phyloP scores from a whole-genome alignment of 2,329 filamentous ascomycete genomes.

The Colletotrichum eleusines region DNA sequence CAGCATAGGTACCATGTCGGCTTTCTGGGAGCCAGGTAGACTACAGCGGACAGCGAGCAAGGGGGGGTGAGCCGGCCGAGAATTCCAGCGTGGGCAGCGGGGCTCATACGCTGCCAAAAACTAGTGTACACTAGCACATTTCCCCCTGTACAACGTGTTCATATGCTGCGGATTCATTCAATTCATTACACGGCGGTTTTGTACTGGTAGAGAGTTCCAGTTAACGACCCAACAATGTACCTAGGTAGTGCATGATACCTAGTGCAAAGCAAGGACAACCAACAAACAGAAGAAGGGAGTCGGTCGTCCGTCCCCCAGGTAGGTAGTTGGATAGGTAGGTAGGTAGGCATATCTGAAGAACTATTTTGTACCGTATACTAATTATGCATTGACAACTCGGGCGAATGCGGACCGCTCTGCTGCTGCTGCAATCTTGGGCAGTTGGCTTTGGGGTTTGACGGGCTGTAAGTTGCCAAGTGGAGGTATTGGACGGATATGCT shows the following conservation, averaged over 20 bases:
- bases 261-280: background rate
- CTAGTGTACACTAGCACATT: too few relatives aligned
- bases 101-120: constrained; percentile 6
- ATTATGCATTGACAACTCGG: background rate
- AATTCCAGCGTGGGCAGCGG: constrained; percentile 34
- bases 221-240: too few relatives aligned
- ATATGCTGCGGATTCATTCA: background rate
- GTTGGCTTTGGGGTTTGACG: constrained; percentile 1
- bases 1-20: constrained; percentile 1
- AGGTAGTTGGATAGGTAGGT: too few relatives aligned
- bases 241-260: too few relatives aligned
- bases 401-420: background rate
- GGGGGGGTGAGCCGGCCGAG: constrained; percentile 10
- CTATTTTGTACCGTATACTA: background rate
- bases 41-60: constrained; percentile 2
- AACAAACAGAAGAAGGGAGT: constrained; percentile 1
- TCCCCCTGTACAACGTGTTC: background rate
- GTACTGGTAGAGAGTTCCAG: background rate
- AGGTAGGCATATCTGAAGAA: too few relatives aligned
- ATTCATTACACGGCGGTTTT: background rate
- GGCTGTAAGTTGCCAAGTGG: background rate
- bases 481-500: background rate
- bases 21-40: constrained; percentile 3
- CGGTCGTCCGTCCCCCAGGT: too few relatives aligned
- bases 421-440: background rate